These are phyloP conservation scores for Lachnellula willkommii DNA, from an alignment of 2,329 filamentous ascomycete genomes.

Conservation along the genomic window DNA sequence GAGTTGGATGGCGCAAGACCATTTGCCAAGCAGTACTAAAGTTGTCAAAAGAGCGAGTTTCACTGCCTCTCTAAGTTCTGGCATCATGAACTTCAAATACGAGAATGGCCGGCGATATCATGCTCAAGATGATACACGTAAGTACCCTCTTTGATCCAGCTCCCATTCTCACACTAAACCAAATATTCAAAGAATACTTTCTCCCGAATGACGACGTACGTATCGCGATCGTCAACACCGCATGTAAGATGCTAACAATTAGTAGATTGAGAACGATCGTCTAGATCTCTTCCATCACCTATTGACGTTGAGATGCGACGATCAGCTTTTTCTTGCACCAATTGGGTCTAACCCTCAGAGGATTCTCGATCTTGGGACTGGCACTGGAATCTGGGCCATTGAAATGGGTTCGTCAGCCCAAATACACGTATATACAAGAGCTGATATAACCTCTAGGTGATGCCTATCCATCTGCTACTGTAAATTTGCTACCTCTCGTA, in stretches of 20 bases:
- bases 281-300: slow-evolving; percentile 23
- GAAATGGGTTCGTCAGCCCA: slow-evolving; percentile 45
- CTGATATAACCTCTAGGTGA: slow-evolving; percentile 5
- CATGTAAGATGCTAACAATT: neutral
- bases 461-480: slow-evolving; percentile 10
- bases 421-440: slow-evolving; percentile 18
- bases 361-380: slow-evolving; percentile 41
- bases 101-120: slow-evolving; percentile 46
- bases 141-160: neutral
- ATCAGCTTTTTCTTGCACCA: slow-evolving; percentile 16
- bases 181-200: slow-evolving; percentile 19
- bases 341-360: slow-evolving; percentile 27
- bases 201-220: slow-evolving; percentile 20
- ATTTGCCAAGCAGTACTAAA: neutral
- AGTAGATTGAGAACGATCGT: slow-evolving; percentile 18
- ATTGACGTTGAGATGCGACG: slow-evolving; percentile 16
- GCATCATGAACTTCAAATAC: slow-evolving; percentile 40
- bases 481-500: neutral
- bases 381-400: slow-evolving; percentile 57
- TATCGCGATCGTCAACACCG: too few species aligned
- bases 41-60: slow-evolving; percentile 5
- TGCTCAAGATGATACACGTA: slow-evolving; percentile 35
- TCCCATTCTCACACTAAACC: neutral
- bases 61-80: slow-evolving; percentile 35
- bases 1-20: too few species aligned